Evolutionary conservation across 495 filamentous ascomycete species (phyloP).

Genomic region (Aspergillus kassunensis): DNA sequence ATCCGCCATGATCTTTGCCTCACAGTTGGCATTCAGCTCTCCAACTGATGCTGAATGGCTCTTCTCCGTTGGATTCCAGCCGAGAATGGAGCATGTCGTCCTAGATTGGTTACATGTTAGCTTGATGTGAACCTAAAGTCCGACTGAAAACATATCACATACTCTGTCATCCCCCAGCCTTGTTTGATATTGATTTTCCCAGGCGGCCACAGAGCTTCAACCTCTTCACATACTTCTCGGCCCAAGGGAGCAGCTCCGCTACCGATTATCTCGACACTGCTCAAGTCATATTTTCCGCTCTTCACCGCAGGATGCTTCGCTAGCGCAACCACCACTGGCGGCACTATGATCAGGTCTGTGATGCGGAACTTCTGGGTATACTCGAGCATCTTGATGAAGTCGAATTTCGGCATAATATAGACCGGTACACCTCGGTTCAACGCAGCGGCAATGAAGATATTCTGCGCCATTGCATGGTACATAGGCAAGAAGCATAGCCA

Average conservation of each 20-base stretch:
- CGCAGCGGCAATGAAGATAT: slow-evolving; percentile 43
- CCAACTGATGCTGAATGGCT: slow-evolving; percentile 52
- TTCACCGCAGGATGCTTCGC: slow-evolving; percentile 63
- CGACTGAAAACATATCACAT: slow-evolving; percentile 20
- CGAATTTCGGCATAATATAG: slow-evolving; percentile 71
- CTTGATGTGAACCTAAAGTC: neutral
- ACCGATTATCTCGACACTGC: slow-evolving; percentile 52
- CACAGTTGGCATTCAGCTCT: slow-evolving; percentile 65
- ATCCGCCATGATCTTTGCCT: slow-evolving; percentile 55
- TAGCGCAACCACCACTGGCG: slow-evolving; percentile 68
- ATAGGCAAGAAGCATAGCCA: slow-evolving; percentile 65
- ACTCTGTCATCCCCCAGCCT: slow-evolving; percentile 85
- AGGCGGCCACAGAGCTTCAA: slow-evolving; percentile 53
- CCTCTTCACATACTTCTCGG: slow-evolving; percentile 56
- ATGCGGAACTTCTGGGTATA: slow-evolving; percentile 66
- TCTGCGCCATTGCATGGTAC: slow-evolving; percentile 64
- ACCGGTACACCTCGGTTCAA: slow-evolving; percentile 43
- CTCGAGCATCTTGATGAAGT: slow-evolving; percentile 66
- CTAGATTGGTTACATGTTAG: slow-evolving; percentile 23
- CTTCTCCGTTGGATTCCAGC: slow-evolving; percentile 52
- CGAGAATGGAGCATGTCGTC: slow-evolving; percentile 59
- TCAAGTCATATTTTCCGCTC: slow-evolving; percentile 61
- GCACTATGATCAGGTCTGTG: slow-evolving; percentile 57
- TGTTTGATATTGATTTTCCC: slow-evolving; percentile 62
- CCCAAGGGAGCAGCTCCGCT: slow-evolving; percentile 64